These are phyloP conservation scores for Yamadazyma mexicana DNA, from an alignment of 1,139 yeast species.

Conservation along the genomic window DNA sequence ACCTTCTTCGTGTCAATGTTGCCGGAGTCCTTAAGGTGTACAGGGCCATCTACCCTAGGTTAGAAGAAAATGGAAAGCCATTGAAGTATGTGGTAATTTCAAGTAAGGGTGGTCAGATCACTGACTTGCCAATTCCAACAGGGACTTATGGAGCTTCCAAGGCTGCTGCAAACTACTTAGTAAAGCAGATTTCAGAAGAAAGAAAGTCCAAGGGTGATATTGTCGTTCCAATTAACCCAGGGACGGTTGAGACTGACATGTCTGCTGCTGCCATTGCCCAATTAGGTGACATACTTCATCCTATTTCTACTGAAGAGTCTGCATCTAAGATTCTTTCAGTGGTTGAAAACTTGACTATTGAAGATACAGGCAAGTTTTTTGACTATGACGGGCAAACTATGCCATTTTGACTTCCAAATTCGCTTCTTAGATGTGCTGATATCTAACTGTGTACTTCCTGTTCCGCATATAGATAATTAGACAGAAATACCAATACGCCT, in stretches of 20 bases:
- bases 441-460: background rate
- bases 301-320: constrained; percentile 4
- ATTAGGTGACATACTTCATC: background rate
- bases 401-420: background rate
- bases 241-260: constrained; percentile 29
- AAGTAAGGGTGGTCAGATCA: constrained; percentile 15
- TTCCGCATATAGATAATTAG: too few species aligned
- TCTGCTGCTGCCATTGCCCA: background rate
- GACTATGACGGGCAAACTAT: constrained; percentile 2
- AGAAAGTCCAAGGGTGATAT: constrained; percentile 37
- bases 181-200: constrained; percentile 7
- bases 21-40: constrained; percentile 10
- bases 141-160: constrained; percentile 9
- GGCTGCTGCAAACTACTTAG: constrained; percentile 9
- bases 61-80: constrained; percentile 6
- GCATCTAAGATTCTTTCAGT: constrained; percentile 2
- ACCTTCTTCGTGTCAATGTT: constrained; percentile 8
- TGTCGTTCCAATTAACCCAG: constrained; percentile 48
- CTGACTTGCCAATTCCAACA: constrained; percentile 2
- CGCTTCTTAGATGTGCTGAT: too few species aligned
- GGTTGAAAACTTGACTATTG: background rate
- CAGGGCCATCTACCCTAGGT: constrained; percentile 9
- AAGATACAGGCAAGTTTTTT: constrained; percentile 4
- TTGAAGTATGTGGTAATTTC: constrained; percentile 7
- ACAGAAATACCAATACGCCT: too few species aligned